A percentile compares a stretch with the other conserved stretches of the same genome.
Evolutionary conservation across 1,284 basidiomycete genomes (phyloP).

Genomic region (Leccinum fuscescens): DNA sequence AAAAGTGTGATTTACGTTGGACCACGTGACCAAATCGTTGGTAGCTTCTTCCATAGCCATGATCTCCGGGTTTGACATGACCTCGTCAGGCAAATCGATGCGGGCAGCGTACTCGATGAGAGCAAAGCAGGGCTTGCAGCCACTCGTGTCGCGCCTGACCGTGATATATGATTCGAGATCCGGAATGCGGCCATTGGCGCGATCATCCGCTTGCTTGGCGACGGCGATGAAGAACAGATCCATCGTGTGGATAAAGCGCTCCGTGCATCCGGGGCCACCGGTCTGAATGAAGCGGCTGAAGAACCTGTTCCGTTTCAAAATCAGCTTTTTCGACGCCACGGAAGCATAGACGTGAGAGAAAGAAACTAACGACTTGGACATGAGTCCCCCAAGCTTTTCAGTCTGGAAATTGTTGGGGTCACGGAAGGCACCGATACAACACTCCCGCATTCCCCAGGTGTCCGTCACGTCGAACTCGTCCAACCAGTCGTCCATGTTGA

Average conservation of each 20-base stretch:
- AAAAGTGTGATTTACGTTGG: conserved; percentile 44
- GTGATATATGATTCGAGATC: conserved; percentile 60
- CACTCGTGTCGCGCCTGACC: conserved; percentile 54
- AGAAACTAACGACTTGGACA: conserved; percentile 52
- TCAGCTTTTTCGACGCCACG: conserved; percentile 8
- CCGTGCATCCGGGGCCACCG: conserved; percentile 50
- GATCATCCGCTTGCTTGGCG: conserved; percentile 49
- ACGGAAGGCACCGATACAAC: conserved; percentile 54
- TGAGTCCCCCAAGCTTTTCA: conserved; percentile 47
- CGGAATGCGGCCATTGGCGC: conserved; percentile 46
- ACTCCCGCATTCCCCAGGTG: conserved; percentile 41
- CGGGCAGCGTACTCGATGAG: conserved; percentile 55
- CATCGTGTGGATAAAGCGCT: conserved; percentile 56
- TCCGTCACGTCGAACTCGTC: conserved; percentile 43
- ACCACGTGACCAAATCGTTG: conserved; percentile 61
- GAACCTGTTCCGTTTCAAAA: conserved; percentile 37
- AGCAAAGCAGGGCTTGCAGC: conserved; percentile 60
- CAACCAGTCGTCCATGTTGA: conserved; percentile 56
- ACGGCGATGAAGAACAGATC: conserved; percentile 55
- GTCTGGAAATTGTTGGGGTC: conserved; percentile 45
- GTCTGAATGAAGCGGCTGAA: conserved; percentile 50
- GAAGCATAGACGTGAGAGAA: conserved; percentile 11
- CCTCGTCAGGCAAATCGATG: conserved; percentile 55
- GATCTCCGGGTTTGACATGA: conserved; percentile 52
- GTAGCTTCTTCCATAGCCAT: conserved; percentile 49